A percentile compares a stretch with the other conserved stretches of the same genome.
Conservation (phyloP, 805 yeast genomes). For the Candida peoriensis region DNA sequence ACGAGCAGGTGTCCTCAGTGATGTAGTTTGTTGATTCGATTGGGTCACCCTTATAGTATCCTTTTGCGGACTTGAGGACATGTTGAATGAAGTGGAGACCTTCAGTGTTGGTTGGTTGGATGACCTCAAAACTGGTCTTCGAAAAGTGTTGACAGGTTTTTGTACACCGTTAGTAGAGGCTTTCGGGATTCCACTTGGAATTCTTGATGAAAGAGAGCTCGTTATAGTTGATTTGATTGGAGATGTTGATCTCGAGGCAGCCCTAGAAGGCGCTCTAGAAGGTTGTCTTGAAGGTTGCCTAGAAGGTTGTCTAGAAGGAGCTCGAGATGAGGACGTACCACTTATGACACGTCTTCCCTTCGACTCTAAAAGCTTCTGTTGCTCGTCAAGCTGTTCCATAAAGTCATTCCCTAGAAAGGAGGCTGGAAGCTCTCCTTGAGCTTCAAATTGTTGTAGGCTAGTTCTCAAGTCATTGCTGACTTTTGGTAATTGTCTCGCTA, state of each 20-base stretch:
- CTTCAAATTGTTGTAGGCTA: conserved; percentile 46
- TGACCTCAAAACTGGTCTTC: conserved; percentile 10
- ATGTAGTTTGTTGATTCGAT: conserved; percentile 6
- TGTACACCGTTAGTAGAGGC: conserved; percentile 13
- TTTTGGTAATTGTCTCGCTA: conserved; percentile 65
- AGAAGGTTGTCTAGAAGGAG: conserved; percentile 16
- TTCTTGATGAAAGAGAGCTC: conserved; percentile 8
- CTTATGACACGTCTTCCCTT: conserved; percentile 19
- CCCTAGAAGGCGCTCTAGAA: conserved; percentile 16
- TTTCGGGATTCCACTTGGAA: conserved; percentile 7
- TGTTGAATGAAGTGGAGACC: conserved; percentile 11
- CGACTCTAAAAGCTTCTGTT: conserved; percentile 12
- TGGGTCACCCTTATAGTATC: conserved; percentile 6
- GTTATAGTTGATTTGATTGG: conserved; percentile 8
- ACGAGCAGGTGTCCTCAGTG: conserved; percentile 8
- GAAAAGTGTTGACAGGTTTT: conserved; percentile 13
- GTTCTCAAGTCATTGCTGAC: conserved; percentile 46
- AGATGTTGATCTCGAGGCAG: conserved; percentile 13
- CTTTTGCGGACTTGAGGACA: conserved; percentile 15
- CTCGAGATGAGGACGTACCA: conserved; percentile 15
- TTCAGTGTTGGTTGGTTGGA: conserved; percentile 9
- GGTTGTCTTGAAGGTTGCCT: conserved; percentile 17
- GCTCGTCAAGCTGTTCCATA: conserved; percentile 27
- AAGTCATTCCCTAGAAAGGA: conserved; percentile 24
- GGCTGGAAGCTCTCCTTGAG: conserved; percentile 30